Conservation (phyloP, 805 yeast species). For the Wickerhamiella sergipiensis region DNA sequence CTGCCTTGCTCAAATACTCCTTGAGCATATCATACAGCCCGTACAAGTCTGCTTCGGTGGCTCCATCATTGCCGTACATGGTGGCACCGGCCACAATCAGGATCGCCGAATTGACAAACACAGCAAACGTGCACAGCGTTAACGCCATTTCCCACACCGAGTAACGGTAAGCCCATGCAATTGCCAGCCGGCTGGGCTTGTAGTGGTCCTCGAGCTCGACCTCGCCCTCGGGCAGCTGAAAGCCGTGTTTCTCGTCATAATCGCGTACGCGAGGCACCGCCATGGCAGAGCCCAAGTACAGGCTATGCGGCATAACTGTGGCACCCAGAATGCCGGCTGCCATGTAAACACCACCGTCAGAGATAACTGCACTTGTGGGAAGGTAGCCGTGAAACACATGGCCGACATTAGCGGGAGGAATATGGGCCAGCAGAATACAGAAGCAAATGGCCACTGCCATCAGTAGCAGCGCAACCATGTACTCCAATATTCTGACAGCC, state of each 20-base stretch:
- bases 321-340: slow-evolving; percentile 85
- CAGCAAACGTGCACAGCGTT: slow-evolving; percentile 65
- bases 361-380: slow-evolving; percentile 36
- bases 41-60: slow-evolving; percentile 65
- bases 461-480: slow-evolving; percentile 64
- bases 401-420: slow-evolving; percentile 37
- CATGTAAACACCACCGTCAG: slow-evolving; percentile 57
- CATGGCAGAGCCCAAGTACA: slow-evolving; percentile 77
- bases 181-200: slow-evolving; percentile 60
- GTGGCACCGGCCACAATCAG: slow-evolving; percentile 73
- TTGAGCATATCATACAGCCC: slow-evolving; percentile 57
- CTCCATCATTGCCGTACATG: slow-evolving; percentile 50
- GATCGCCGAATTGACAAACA: slow-evolving; percentile 77
- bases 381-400: slow-evolving; percentile 60
- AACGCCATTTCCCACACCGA: slow-evolving; percentile 58
- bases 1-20: slow-evolving; percentile 49
- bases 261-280: slow-evolving; percentile 77
- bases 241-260: slow-evolving; percentile 56
- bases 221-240: slow-evolving; percentile 17
- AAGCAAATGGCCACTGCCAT: slow-evolving; percentile 77
- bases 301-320: slow-evolving; percentile 89
- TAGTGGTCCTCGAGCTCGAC: slow-evolving; percentile 37
- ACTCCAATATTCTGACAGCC: slow-evolving; percentile 67
- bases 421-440: slow-evolving; percentile 59
- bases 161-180: slow-evolving; percentile 54